Evolutionary conservation across 1,139 yeast species (phyloP).

Genomic region (Candida tunisiensis): DNA sequence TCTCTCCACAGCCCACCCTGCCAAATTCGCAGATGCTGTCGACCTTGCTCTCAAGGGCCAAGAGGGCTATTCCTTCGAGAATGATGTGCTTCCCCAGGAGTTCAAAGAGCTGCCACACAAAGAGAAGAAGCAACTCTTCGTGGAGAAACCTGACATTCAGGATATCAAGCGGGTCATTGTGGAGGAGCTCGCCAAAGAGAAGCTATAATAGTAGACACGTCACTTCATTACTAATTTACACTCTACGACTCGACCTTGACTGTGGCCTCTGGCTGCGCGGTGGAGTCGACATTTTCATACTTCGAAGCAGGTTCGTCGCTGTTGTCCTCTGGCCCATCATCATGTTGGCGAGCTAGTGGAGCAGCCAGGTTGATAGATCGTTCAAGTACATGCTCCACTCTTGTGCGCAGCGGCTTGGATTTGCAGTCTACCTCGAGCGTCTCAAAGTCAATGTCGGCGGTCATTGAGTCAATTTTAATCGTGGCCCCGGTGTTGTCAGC

Average conservation of each 20-base stretch:
- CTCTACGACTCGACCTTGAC: too few relatives aligned
- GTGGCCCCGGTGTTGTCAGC: slow-evolving; percentile 31
- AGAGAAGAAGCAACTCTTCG: slow-evolving; percentile 60
- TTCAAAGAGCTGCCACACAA: slow-evolving; percentile 53
- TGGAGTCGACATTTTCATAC: too few relatives aligned
- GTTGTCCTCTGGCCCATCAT: too few relatives aligned
- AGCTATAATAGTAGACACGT: slow-evolving; percentile 1
- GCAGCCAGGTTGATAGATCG: slow-evolving; percentile 73
- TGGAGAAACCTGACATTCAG: slow-evolving; percentile 58
- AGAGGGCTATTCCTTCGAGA: slow-evolving; percentile 68
- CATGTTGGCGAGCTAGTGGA: slow-evolving; percentile 32
- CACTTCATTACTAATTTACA: too few relatives aligned
- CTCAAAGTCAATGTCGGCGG: slow-evolving; percentile 51
- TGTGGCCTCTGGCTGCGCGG: too few relatives aligned
- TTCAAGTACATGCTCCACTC: slow-evolving; percentile 66
- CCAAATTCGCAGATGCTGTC: slow-evolving; percentile 93
- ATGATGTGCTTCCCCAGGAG: slow-evolving; percentile 79
- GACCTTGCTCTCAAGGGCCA: slow-evolving; percentile 53
- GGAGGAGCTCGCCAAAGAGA: slow-evolving; percentile 43
- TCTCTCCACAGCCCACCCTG: slow-evolving; percentile 95
- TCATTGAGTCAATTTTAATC: slow-evolving; percentile 53
- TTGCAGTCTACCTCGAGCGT: slow-evolving; percentile 58
- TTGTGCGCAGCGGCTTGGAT: slow-evolving; percentile 60
- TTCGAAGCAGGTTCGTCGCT: not conserved
- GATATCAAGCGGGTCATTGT: slow-evolving; percentile 60